These are phyloP conservation scores for Myxozyma vanderwaltii DNA, from an alignment of 805 yeast genomes.

Conservation along the genomic window DNA sequence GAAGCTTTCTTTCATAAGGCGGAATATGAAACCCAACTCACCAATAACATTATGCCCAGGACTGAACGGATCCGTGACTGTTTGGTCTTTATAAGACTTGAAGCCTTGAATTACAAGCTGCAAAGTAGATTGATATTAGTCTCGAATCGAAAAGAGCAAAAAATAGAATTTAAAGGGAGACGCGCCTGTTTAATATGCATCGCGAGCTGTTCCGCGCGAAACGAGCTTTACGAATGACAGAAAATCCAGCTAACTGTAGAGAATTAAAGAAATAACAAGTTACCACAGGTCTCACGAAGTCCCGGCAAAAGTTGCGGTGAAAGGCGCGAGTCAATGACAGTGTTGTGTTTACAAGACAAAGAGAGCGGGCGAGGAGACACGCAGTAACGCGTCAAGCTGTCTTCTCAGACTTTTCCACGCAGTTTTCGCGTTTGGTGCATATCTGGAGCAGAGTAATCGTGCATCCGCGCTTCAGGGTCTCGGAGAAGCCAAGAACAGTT, in stretches of 20 bases:
- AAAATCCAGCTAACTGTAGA: background rate
- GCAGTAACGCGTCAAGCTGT: background rate
- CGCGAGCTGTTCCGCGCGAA: too few relatives aligned
- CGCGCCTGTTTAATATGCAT: conserved; percentile 33
- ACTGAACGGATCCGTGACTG: conserved; percentile 72
- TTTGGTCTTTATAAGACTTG: conserved; percentile 85
- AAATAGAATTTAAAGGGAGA: background rate
- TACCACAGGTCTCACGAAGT: too few relatives aligned
- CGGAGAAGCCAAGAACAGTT: background rate
- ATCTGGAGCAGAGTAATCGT: background rate
- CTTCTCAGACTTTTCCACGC: background rate
- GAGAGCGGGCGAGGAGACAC: background rate
- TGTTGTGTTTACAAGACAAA: too few relatives aligned
- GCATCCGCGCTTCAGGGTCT: background rate
- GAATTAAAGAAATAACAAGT: too few relatives aligned
- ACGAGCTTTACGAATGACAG: background rate
- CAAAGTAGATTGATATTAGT: background rate
- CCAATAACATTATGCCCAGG: conserved; percentile 81
- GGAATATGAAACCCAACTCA: conserved; percentile 23
- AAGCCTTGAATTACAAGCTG: conserved; percentile 82
- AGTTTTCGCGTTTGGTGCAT: conserved; percentile 8
- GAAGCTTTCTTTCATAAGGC: background rate
- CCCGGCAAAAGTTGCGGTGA: background rate
- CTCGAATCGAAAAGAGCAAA: background rate
- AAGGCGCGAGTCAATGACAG: too few relatives aligned